phyloP scores from a whole-genome alignment of 345 rosid genomes.

The Brassica carinata region DNA sequence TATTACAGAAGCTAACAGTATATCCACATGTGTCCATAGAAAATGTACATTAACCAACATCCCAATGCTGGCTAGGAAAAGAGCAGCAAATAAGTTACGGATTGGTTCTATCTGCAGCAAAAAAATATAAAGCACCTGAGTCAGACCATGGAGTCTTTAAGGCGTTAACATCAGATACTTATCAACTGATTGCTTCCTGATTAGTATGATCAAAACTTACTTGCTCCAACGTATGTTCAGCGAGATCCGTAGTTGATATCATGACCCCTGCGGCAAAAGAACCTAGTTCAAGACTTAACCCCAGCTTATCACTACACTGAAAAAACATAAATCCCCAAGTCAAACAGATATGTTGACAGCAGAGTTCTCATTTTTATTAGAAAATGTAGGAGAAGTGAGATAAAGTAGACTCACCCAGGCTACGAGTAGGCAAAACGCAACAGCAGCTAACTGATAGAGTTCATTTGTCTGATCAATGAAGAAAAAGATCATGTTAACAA shows the following conservation, averaged over 20 bases:
- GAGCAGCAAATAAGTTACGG: conserved; percentile 90
- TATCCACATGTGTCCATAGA: conserved; percentile 89
- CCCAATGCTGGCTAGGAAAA: conserved; percentile 91
- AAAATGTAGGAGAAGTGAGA: too few relatives aligned
- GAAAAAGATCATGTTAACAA: not conserved
- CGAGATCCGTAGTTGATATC: conserved; percentile 97
- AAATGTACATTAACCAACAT: conserved; percentile 84
- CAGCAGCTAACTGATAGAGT: conserved; percentile 73
- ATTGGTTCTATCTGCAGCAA: conserved; percentile 74
- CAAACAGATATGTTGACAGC: too few relatives aligned
- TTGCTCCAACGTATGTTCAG: conserved; percentile 93
- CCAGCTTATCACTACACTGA: conserved; percentile 98
- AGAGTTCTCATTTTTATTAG: too few relatives aligned
- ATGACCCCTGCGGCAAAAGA: conserved; percentile 98
- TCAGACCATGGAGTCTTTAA: conserved; percentile 3
- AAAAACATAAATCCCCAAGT: conserved; percentile 18
- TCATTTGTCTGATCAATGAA: conserved; percentile 60
- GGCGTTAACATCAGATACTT: not conserved
- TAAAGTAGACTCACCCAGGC: conserved; percentile 64
- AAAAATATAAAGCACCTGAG: conserved; percentile 8
- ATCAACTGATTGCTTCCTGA: conserved; percentile 15
- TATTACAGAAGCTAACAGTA: conserved; percentile 77
- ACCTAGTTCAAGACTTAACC: conserved; percentile 91
- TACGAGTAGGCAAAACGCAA: conserved; percentile 79
- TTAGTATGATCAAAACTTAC: conserved; percentile 46